Evolutionary conservation across 2,329 filamentous ascomycete species (phyloP).

Genomic region (Colletotrichum sp.): DNA sequence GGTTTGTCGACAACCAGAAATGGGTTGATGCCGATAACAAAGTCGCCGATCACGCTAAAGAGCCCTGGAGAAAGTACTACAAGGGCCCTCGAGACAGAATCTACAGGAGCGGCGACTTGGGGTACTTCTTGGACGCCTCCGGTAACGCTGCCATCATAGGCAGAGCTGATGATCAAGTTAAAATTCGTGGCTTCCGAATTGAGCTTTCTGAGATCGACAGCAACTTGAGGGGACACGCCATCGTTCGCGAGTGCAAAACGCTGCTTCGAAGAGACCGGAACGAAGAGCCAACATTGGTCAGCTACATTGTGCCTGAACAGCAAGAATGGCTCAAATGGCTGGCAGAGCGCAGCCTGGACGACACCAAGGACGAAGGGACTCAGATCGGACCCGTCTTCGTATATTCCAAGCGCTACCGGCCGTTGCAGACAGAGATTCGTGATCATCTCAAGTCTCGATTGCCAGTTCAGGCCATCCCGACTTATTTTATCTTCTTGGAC

Average conservation of each 20-base stretch:
- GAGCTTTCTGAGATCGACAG: slow-evolving; percentile 60
- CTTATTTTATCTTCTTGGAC: slow-evolving; percentile 26
- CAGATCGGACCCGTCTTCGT: slow-evolving; percentile 49
- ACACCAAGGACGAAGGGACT: slow-evolving; percentile 51
- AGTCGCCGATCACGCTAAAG: slow-evolving; percentile 42
- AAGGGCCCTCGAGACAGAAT: slow-evolving; percentile 84
- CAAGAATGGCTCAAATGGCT: slow-evolving; percentile 8
- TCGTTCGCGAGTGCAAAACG: slow-evolving; percentile 47
- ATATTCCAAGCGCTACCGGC: slow-evolving; percentile 28
- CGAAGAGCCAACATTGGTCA: slow-evolving; percentile 86
- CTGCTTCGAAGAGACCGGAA: slow-evolving; percentile 82
- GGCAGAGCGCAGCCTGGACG: not conserved
- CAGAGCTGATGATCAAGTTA: slow-evolving; percentile 87
- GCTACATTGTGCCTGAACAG: slow-evolving; percentile 72
- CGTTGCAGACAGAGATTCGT: slow-evolving; percentile 55
- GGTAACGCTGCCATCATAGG: slow-evolving; percentile 80
- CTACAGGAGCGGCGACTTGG: slow-evolving; percentile 68
- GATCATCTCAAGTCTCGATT: slow-evolving; percentile 71
- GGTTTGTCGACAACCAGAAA: slow-evolving; percentile 78
- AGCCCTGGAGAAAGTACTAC: slow-evolving; percentile 81
- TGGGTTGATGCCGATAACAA: slow-evolving; percentile 71
- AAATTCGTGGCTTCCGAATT: slow-evolving; percentile 94
- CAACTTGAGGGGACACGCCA: not conserved
- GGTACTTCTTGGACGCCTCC: slow-evolving; percentile 63
- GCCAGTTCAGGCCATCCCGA: slow-evolving; percentile 42